A percentile compares a stretch with the other conserved stretches of the same genome.
Evolutionary conservation across 1,284 basidiomycete genomes (phyloP).

Genomic region (Leccinum subrobustum): DNA sequence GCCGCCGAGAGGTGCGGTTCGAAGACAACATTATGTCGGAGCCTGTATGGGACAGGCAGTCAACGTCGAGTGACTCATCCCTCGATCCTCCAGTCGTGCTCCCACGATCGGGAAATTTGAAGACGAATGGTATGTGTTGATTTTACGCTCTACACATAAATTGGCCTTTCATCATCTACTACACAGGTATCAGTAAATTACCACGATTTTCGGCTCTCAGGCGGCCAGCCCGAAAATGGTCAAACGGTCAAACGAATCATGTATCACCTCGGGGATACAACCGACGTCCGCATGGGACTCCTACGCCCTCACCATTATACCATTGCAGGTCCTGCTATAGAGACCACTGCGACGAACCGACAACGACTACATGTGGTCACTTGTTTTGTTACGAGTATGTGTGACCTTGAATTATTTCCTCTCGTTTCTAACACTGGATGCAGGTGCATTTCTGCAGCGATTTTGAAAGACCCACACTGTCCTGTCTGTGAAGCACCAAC

Average conservation of each 20-base stretch:
- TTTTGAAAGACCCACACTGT: slow-evolving; percentile 31
- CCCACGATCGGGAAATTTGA: slow-evolving; percentile 13
- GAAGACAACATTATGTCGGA: slow-evolving; percentile 35
- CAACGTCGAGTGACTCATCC: slow-evolving; percentile 33
- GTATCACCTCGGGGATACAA: neutral
- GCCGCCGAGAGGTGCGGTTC: slow-evolving; percentile 35
- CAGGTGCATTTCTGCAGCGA: slow-evolving; percentile 32
- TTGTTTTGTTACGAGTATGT: slow-evolving; percentile 35
- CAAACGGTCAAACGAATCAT: slow-evolving; percentile 14
- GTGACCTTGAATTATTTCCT: neutral
- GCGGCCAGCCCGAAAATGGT: slow-evolving; percentile 21
- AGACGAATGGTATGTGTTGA: slow-evolving; percentile 20
- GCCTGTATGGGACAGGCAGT: slow-evolving; percentile 32
- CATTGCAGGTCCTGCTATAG: slow-evolving; percentile 34
- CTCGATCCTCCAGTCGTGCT: slow-evolving; percentile 27
- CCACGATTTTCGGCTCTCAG: slow-evolving; percentile 34
- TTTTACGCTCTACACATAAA: neutral
- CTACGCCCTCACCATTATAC: slow-evolving; percentile 23
- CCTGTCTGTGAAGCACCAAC: slow-evolving; percentile 34
- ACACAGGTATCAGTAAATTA: slow-evolving; percentile 32
- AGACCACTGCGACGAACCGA: slow-evolving; percentile 35
- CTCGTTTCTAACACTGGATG: slow-evolving; percentile 7
- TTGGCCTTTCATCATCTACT: neutral
- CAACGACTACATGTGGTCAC: slow-evolving; percentile 37
- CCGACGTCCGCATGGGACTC: slow-evolving; percentile 12